Base-by-base conservation (phyloP, 2,329 filamentous ascomycete species). In the Fusarium pseudoanthophilum region DNA sequence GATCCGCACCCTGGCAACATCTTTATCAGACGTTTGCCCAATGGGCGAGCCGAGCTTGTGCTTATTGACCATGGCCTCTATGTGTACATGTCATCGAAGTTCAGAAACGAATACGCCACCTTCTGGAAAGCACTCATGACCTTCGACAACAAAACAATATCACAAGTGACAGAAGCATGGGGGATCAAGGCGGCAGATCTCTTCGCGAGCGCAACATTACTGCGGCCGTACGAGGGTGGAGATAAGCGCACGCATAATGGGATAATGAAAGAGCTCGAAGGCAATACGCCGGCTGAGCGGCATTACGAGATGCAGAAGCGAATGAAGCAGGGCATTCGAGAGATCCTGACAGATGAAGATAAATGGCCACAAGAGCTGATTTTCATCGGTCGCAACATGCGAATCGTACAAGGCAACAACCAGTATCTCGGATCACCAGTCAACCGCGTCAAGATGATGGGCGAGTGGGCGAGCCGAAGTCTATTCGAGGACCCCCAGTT, bases 1-100 rank as follows among this genome's bases (percentile, higher is more conserved):
- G 96, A 99, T 81, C 96, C 96, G 15, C 96, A 99, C 79, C 96
- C 96, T 2, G 95, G 95, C 34, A 99, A 99, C 83, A 96, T 98
- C 81, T 97, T 99, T 84, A 92, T 98, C 79, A 92, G 96, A 14
- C 92, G 96, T 14, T 87, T 94, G 21, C 93, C 95, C 2, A 91
- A 88, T 48, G 95, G 95, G n/a, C 88, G 90, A 48, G 88, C 95
- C 2, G 95, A 99, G 84, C 88, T 99, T 36, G 95, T 98, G 2
- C 91, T 99, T 40, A 97, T 99, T 80, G 96, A 99, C 82, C 96
- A 99, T 82, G 96, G 96, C 1, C 90, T 99, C 11, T 99, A 99
- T 84, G 94, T 98, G 63, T 92, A 93, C 82, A 96, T 98, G 93
- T 87, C 90, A 30, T 92, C 93, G 3, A 85, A 90, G 67, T 97